Base-by-base conservation (phyloP, 1,284 basidiomycete species). In the Schizophyllum amplum region DNA sequence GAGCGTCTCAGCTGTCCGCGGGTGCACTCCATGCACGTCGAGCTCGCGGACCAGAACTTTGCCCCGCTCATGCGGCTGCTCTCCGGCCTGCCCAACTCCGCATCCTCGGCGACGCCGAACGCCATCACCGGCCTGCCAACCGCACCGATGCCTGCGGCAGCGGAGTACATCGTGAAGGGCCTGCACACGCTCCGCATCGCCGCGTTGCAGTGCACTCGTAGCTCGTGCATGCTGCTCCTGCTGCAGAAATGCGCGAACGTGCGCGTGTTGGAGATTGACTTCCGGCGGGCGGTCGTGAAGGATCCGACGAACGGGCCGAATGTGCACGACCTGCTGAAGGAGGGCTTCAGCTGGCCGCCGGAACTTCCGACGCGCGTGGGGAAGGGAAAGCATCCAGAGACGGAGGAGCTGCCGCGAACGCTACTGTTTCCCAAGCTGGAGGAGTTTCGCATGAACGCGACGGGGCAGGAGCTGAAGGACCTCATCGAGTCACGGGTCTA, bases 1-100 rank as follows among this genome's bases (percentile, higher is more conserved):
- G 69, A 72, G 52, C 72, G 71, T 66, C 83, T 26, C 62, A 69
- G 53, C 68, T 81, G 54, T 79, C 82, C 23, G 68, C 65, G 52
- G 48, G 66, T 83, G 21, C 67, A 67, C 53, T 67, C 63, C 49
- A 74, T 84, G 24, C 69, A 71, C 47, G 70, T 83, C 60, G 75
- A 80, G 61, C 70, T 83, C 26, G 73, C 76, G 23, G 79, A 82
- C 48, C 74, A 78, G 63, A 75, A 80, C 63, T 81, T 75, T 61
- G 75, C 77, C 23, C 64, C 71, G 4, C 77, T 80, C 61, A 62
- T 82, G 22, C 65, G 72, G 47, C 68, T 76, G 57, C 64, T 80
- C 49, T 68, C 71, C 49, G 64, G 69, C 25, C 63, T 68, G 7
- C 53, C 54, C 23, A 60, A 33, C 48, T 56, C 54, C 17, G 50